Conservation (phyloP, 202 grass and related monocot genomes). For the Brachypodium distachyon region DNA sequence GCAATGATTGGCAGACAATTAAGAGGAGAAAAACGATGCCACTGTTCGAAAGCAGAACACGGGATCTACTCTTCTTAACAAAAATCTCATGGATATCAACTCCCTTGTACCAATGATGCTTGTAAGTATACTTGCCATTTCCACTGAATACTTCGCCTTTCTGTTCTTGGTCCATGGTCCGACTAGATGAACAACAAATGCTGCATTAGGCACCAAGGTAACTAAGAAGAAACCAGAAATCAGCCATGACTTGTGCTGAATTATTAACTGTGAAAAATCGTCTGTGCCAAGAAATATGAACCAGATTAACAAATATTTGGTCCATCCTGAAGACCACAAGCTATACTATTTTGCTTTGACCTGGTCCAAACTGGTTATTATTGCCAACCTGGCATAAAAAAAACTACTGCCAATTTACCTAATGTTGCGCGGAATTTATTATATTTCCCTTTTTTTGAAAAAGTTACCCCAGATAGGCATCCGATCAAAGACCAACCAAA, state of each 20-base stretch:
- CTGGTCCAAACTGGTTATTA: neutral
- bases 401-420: neutral
- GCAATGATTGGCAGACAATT: constrained; percentile 26
- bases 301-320: neutral
- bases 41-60: constrained; percentile 43
- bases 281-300: neutral
- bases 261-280: neutral
- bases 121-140: constrained; percentile 19
- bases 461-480: too few relatives aligned
- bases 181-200: neutral
- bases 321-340: neutral
- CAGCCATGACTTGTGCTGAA: neutral
- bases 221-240: neutral
- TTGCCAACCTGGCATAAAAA: neutral
- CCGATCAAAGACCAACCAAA: neutral
- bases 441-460: too few relatives aligned
- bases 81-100: constrained; percentile 70
- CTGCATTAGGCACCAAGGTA: neutral
- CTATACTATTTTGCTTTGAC: neutral
- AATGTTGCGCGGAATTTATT: neutral
- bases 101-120: constrained; percentile 19
- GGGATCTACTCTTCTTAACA: constrained; percentile 49
- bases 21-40: constrained; percentile 38
- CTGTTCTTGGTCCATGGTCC: constrained; percentile 18
- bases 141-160: constrained; percentile 1